Conservation (phyloP, 805 yeast species). For the Wickerhamiella australiensis region DNA sequence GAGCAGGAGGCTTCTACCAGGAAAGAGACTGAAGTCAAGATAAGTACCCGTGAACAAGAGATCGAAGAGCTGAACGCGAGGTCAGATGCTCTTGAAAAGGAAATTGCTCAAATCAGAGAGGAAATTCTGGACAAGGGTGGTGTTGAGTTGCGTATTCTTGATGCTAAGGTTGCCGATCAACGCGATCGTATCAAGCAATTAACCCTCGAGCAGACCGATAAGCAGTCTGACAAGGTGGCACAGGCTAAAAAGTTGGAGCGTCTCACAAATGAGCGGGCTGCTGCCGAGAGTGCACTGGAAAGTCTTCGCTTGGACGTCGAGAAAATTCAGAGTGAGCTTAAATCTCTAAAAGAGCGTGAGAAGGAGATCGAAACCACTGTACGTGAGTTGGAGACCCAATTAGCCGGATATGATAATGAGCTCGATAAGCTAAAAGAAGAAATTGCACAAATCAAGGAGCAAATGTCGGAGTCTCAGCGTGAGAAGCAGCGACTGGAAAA, state of each 20-base stretch:
- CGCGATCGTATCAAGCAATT: constrained; percentile 52
- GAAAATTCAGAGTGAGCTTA: background rate
- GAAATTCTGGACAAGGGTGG: constrained; percentile 89
- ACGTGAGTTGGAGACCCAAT: background rate
- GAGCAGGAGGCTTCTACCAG: background rate
- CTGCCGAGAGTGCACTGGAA: background rate
- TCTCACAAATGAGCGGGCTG: constrained; percentile 22
- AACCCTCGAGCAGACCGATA: constrained; percentile 44
- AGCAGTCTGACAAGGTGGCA: constrained; percentile 45
- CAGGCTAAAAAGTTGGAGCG: constrained; percentile 39
- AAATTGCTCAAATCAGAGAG: constrained; percentile 53
- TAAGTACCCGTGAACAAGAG: constrained; percentile 33
- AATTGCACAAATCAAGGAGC: constrained; percentile 17
- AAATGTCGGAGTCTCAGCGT: constrained; percentile 28
- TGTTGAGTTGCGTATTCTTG: constrained; percentile 56
- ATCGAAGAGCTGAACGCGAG: constrained; percentile 40
- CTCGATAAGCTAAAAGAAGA: constrained; percentile 25
- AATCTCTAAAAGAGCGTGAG: background rate
- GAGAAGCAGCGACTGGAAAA: constrained; percentile 11
- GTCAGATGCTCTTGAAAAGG: constrained; percentile 42
- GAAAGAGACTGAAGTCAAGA: background rate
- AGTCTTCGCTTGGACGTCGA: background rate
- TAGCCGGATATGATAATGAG: constrained; percentile 22
- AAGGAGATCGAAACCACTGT: background rate
- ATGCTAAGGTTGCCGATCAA: constrained; percentile 67